Percentiles rank a stretch among this genome's conserved stretches.
Evolutionary conservation across 1,284 basidiomycete genomes (phyloP).

Genomic region (Puccinia horiana): DNA sequence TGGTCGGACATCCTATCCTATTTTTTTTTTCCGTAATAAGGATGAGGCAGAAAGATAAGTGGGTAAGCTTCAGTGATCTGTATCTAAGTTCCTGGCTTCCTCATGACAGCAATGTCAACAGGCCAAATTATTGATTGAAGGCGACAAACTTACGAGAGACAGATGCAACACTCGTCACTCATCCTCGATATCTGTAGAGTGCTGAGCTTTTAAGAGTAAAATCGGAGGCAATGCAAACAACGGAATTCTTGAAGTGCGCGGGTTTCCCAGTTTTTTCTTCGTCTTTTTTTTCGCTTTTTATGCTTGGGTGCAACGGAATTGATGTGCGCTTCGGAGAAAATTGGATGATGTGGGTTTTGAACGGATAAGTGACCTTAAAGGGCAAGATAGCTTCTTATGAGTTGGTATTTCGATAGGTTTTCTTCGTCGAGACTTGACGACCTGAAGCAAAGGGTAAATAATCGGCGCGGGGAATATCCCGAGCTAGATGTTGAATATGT

Average conservation of each 20-base stretch:
- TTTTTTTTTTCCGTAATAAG: not conserved
- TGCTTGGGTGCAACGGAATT: too few relatives aligned
- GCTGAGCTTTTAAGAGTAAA: not conserved
- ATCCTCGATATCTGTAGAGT: not conserved
- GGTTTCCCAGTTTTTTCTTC: not conserved
- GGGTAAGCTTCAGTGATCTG: not conserved
- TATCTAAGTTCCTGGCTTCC: not conserved
- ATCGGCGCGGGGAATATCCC: too few relatives aligned
- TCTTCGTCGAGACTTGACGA: too few relatives aligned
- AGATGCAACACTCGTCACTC: slow-evolving; percentile 27
- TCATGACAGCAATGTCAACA: not conserved
- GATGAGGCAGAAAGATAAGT: not conserved
- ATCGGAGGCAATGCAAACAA: too few relatives aligned
- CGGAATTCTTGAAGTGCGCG: not conserved
- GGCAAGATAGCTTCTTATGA: too few relatives aligned
- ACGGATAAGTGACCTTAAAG: too few relatives aligned
- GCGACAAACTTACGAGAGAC: slow-evolving; percentile 30
- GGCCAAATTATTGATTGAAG: not conserved
- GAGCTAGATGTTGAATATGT: too few relatives aligned
- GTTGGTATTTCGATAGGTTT: too few relatives aligned
- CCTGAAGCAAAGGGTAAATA: too few relatives aligned
- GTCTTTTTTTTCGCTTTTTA: not conserved
- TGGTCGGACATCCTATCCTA: slow-evolving; percentile 42
- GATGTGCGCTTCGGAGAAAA: too few relatives aligned
- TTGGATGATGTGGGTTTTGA: too few relatives aligned